Evolutionary conservation across 2,329 filamentous ascomycete genomes (phyloP).

Genomic region (Hypoxylon sp.): DNA sequence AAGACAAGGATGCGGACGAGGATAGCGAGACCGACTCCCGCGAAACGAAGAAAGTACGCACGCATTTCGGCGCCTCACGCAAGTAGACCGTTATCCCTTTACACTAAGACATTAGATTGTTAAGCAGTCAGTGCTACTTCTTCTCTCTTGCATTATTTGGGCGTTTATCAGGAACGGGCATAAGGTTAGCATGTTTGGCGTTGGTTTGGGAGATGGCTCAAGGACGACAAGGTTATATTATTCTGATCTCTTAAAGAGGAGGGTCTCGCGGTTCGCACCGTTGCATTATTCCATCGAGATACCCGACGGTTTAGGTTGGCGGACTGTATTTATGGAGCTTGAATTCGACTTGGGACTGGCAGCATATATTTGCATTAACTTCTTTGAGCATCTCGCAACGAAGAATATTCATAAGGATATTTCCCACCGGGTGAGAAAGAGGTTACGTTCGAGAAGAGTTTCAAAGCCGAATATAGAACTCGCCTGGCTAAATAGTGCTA

Average conservation of each 20-base stretch:
- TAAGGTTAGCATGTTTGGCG: slow-evolving; percentile 18
- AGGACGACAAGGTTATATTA: not conserved
- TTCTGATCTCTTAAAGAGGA: slow-evolving; percentile 7
- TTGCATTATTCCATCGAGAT: slow-evolving; percentile 28
- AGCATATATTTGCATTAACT: not conserved
- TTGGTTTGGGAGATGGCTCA: slow-evolving; percentile 6
- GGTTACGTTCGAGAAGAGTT: not conserved
- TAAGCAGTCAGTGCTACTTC: not conserved
- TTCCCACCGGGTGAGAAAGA: not conserved
- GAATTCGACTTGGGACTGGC: slow-evolving; percentile 4
- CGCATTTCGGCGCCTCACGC: slow-evolving; percentile 69
- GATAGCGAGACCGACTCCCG: slow-evolving; percentile 73
- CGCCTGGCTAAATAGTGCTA: not conserved
- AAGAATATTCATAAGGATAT: not conserved
- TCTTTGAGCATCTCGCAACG: not conserved
- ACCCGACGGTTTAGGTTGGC: slow-evolving; percentile 28
- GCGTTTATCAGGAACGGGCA: slow-evolving; percentile 19
- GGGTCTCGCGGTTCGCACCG: slow-evolving; percentile 11
- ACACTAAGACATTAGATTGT: not conserved
- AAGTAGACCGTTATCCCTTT: slow-evolving; percentile 55
- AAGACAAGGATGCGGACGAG: slow-evolving; percentile 63
- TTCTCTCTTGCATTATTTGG: slow-evolving; percentile 12
- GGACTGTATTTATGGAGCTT: not conserved
- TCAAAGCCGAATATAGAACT: not conserved
- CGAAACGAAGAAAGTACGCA: slow-evolving; percentile 69